Conservation (phyloP, 345 rosid species). For the Eucalyptus curtisii region DNA sequence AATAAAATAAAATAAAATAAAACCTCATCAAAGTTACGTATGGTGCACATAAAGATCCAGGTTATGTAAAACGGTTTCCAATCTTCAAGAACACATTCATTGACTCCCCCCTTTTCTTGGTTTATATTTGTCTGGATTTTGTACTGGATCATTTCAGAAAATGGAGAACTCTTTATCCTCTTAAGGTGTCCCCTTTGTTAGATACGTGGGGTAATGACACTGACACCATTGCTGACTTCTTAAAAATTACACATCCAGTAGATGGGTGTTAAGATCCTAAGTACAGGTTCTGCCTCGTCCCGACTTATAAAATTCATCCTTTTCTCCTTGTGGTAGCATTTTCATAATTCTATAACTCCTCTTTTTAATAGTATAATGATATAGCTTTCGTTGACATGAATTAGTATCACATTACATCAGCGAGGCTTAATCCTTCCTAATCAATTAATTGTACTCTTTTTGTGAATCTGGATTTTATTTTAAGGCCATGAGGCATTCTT, state of each 20-base stretch:
- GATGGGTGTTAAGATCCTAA: not conserved
- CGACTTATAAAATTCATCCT: not conserved
- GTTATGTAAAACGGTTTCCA: not conserved
- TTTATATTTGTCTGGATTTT: not conserved
- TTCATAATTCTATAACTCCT: not conserved
- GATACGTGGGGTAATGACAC: not conserved
- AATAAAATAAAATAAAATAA: not conserved
- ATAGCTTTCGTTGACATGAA: not conserved
- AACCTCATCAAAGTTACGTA: not conserved
- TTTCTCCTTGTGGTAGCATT: not conserved
- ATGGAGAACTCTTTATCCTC: not conserved
- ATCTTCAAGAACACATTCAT: not conserved
- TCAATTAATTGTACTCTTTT: not conserved
- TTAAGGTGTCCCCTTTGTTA: not conserved
- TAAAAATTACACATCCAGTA: not conserved
- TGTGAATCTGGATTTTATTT: not conserved
- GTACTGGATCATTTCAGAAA: not conserved
- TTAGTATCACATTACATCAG: not conserved
- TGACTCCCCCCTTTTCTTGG: not conserved
- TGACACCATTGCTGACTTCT: not conserved
- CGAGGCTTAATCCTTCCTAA: not conserved
- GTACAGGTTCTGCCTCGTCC: not conserved
- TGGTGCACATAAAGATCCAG: not conserved
- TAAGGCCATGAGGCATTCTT: not conserved
- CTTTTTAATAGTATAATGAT: not conserved